Conservation (phyloP, 1,284 basidiomycete species). For the Ganoderma boninense region DNA sequence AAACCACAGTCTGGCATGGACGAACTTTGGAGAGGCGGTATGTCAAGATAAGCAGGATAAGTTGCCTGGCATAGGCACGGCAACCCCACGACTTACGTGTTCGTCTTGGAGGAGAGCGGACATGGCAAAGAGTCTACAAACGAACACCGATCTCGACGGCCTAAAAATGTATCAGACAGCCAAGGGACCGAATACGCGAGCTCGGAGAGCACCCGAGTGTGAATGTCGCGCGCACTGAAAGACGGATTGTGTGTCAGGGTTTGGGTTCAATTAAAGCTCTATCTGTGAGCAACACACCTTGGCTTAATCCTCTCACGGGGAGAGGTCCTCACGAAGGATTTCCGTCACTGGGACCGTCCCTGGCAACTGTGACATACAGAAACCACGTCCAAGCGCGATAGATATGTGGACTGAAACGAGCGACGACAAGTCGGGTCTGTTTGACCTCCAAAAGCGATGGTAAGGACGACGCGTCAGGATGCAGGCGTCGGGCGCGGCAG, state of each 20-base stretch:
- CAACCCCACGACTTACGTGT: background rate
- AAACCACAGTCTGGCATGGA: background rate
- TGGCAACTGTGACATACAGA: too few relatives aligned
- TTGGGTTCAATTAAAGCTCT: background rate
- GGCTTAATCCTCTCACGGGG: too few relatives aligned
- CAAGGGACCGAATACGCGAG: background rate
- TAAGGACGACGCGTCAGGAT: background rate
- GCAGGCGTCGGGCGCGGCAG: background rate
- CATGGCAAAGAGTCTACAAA: conserved; percentile 4
- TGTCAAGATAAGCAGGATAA: conserved; percentile 1
- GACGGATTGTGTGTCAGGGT: background rate
- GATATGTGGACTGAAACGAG: too few relatives aligned
- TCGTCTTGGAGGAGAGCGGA: background rate
- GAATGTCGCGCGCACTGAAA: background rate
- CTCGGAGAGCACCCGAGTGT: background rate
- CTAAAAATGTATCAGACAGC: background rate
- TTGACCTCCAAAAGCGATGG: background rate
- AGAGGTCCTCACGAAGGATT: too few relatives aligned
- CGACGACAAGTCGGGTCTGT: too few relatives aligned
- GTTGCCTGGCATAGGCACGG: background rate
- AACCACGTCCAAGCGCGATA: too few relatives aligned
- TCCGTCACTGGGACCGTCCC: too few relatives aligned
- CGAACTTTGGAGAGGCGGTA: background rate
- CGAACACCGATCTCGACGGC: background rate
- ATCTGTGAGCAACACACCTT: background rate